These are phyloP conservation scores for Tylopilus sp. DNA, from an alignment of 768 basidiomycete species.

Conservation along the genomic window DNA sequence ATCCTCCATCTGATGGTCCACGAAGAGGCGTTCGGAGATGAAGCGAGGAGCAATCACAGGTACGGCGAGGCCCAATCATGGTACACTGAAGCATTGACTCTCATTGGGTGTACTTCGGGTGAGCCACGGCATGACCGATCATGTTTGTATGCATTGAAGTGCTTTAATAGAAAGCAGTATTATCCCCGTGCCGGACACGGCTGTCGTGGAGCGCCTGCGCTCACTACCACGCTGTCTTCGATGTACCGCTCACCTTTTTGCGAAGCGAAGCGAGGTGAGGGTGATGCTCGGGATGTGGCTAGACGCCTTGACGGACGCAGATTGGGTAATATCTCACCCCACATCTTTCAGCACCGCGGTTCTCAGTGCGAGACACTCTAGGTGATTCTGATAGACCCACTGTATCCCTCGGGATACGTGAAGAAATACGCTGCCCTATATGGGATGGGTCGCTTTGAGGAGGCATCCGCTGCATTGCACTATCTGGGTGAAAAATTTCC, in stretches of 20 bases:
- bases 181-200: too few species aligned
- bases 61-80: background rate
- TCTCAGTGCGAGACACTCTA: too few species aligned
- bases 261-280: background rate
- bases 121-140: background rate
- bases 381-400: too few species aligned
- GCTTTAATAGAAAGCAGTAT: background rate
- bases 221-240: background rate
- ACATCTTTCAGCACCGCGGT: background rate
- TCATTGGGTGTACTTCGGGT: background rate
- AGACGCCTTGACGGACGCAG: background rate
- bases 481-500: background rate
- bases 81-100: background rate
- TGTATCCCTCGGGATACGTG: background rate
- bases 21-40: background rate
- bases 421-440: background rate
- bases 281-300: background rate
- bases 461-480: background rate
- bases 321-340: background rate
- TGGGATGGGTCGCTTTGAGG: background rate
- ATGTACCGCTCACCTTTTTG: background rate
- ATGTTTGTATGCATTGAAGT: background rate
- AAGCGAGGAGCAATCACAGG: background rate
- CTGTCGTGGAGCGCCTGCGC: too few species aligned
- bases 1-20: background rate